Percentiles rank a stretch among this genome's conserved stretches.
These are phyloP conservation scores for Paramecium caudatum DNA, from an alignment of 73 alveolate species.

Conservation along the genomic window DNA sequence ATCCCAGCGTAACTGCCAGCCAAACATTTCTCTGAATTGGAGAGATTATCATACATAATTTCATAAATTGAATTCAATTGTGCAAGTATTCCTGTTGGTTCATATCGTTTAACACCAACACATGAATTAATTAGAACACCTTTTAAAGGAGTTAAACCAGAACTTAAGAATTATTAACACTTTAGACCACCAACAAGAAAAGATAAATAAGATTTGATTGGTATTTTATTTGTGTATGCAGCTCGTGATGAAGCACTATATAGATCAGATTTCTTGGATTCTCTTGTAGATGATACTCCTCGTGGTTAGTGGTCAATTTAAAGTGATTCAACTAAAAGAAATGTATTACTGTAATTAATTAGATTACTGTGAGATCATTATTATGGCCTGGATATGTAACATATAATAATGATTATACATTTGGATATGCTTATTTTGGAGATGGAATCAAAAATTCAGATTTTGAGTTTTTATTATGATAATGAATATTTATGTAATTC, in stretches of 20 bases:
- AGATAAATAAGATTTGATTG: slow-evolving; percentile 80
- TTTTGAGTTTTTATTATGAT: slow-evolving; percentile 67
- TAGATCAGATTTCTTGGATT: slow-evolving; percentile 85
- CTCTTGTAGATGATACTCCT: slow-evolving; percentile 83
- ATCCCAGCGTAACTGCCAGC: slow-evolving; percentile 86
- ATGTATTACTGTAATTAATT: slow-evolving; percentile 15
- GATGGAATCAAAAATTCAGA: slow-evolving; percentile 65
- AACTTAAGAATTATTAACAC: slow-evolving; percentile 86
- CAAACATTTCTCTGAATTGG: slow-evolving; percentile 91
- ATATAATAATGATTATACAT: slow-evolving; percentile 48
- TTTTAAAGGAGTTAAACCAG: slow-evolving; percentile 72
- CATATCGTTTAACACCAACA: slow-evolving; percentile 91
- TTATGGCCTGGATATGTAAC: slow-evolving; percentile 94
- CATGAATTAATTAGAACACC: slow-evolving; percentile 91
- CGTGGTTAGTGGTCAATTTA: slow-evolving; percentile 89
- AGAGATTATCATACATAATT: slow-evolving; percentile 89
- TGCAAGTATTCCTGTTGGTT: slow-evolving; percentile 94
- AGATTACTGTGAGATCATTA: slow-evolving; percentile 82
- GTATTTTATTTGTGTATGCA: neutral
- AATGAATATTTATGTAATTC: slow-evolving; percentile 8
- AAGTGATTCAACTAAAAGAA: slow-evolving; percentile 80
- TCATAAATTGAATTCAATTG: slow-evolving; percentile 89
- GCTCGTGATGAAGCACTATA: slow-evolving; percentile 83
- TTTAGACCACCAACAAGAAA: slow-evolving; percentile 85
- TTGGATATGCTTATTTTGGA: slow-evolving; percentile 71